These are phyloP conservation scores for Ogataea trehalophila DNA, from an alignment of 805 yeast genomes.

Conservation along the genomic window DNA sequence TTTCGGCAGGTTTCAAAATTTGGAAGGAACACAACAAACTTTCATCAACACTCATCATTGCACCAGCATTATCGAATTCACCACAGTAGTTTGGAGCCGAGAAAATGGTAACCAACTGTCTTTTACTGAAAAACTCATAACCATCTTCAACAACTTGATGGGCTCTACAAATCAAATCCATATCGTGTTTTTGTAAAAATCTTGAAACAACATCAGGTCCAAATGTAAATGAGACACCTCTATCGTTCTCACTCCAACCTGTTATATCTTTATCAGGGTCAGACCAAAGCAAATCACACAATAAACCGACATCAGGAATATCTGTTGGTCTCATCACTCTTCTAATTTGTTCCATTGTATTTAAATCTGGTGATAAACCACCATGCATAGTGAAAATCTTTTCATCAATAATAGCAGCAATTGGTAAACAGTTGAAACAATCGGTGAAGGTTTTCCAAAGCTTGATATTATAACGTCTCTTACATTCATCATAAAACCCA, in stretches of 20 bases:
- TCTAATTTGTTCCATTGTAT: slow-evolving; percentile 97
- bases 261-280: slow-evolving; percentile 98
- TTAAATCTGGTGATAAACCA: slow-evolving; percentile 94
- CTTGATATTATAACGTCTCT: slow-evolving; percentile 95
- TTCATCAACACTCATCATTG: slow-evolving; percentile 99
- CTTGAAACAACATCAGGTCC: slow-evolving; percentile 99
- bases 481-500: slow-evolving; percentile 98
- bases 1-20: slow-evolving; percentile 96
- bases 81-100: slow-evolving; percentile 99
- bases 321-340: slow-evolving; percentile 99
- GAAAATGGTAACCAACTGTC: slow-evolving; percentile 92
- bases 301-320: slow-evolving; percentile 94
- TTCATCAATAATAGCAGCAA: slow-evolving; percentile 97
- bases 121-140: slow-evolving; percentile 92
- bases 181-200: slow-evolving; percentile 93
- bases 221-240: slow-evolving; percentile 98
- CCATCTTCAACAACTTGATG: slow-evolving; percentile 99
- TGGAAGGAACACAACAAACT: slow-evolving; percentile 93
- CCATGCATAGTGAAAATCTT: slow-evolving; percentile 99
- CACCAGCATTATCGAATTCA: slow-evolving; percentile 98
- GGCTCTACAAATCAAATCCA: slow-evolving; percentile 97
- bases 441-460: slow-evolving; percentile 99
- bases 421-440: slow-evolving; percentile 97
- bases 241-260: slow-evolving; percentile 98
- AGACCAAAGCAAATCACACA: slow-evolving; percentile 96